Percentiles rank a stretch among this genome's conserved stretches.
phyloP scores from a whole-genome alignment of 1,284 basidiomycete genomes.

The Puccinia sorghi region DNA sequence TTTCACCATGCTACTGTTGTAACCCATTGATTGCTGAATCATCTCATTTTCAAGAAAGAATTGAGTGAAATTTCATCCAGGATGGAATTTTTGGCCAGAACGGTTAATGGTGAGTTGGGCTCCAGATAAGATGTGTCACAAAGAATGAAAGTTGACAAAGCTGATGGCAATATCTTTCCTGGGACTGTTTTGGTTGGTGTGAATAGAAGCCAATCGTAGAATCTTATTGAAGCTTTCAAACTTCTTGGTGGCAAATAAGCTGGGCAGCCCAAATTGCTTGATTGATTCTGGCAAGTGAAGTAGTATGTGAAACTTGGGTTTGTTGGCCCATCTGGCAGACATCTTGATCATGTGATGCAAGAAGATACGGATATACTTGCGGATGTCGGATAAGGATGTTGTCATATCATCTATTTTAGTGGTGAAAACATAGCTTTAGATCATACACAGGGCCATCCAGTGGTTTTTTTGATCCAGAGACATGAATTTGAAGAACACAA shows the following conservation, averaged over 20 bases:
- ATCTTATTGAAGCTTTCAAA: constrained; percentile 37
- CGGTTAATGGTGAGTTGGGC: not conserved
- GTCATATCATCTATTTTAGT: constrained; percentile 58
- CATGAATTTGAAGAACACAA: constrained; percentile 16
- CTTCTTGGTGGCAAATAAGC: not conserved
- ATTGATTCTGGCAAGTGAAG: constrained; percentile 53
- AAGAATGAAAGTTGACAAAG: not conserved
- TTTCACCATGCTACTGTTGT: not conserved
- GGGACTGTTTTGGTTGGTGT: constrained; percentile 17
- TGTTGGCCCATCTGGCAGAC: constrained; percentile 60
- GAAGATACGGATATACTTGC: constrained; percentile 57
- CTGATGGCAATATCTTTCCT: constrained; percentile 1
- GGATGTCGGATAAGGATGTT: constrained; percentile 53
- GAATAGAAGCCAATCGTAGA: not conserved
- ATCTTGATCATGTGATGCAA: constrained; percentile 55
- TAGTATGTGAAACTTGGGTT: constrained; percentile 59
- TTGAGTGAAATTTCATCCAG: not conserved
- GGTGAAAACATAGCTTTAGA: constrained; percentile 60
- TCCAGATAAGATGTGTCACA: not conserved
- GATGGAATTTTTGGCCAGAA: not conserved
- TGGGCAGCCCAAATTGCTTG: not conserved
- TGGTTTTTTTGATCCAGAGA: not conserved
- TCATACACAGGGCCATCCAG: constrained; percentile 45
- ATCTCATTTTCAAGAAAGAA: not conserved
- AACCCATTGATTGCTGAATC: not conserved